phyloP scores from a whole-genome alignment of 2,329 filamentous ascomycete genomes.

The Orbilia ellipsospora region DNA sequence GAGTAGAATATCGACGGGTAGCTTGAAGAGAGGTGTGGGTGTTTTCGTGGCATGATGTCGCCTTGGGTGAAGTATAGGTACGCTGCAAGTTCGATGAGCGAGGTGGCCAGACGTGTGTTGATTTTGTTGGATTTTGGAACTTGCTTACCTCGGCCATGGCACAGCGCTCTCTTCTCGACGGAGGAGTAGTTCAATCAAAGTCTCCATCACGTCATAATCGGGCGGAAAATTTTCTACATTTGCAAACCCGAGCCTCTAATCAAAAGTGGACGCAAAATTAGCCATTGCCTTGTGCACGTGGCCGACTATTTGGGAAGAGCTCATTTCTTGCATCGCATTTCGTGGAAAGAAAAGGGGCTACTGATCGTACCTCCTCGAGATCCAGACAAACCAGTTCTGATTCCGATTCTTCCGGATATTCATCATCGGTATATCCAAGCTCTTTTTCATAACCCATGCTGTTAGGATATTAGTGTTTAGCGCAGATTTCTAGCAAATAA shows the following conservation, averaged over 20 bases:
- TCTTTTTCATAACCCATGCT: constrained; percentile 22
- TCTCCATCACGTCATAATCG: constrained; percentile 35
- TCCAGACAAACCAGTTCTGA: constrained; percentile 39
- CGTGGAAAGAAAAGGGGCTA: background rate
- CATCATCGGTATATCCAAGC: constrained; percentile 18
- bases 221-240: constrained; percentile 16
- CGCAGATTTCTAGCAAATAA: background rate
- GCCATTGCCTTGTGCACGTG: background rate
- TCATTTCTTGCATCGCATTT: background rate
- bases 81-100: constrained; percentile 21
- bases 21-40: background rate
- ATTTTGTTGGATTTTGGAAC: constrained; percentile 15
- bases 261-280: background rate
- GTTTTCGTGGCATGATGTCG: no score
- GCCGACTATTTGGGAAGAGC: background rate
- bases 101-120: constrained; percentile 3
- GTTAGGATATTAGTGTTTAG: background rate
- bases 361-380: constrained; percentile 21
- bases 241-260: constrained; percentile 35
- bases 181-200: constrained; percentile 36
- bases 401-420: constrained; percentile 21
- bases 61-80: constrained; percentile 5
- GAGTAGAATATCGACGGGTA: constrained; percentile 26
- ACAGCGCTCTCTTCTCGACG: constrained; percentile 31
- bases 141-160: constrained; percentile 34